Conservation (phyloP, 352 stramenopile genomes). For the Phytophthora crassamura region DNA sequence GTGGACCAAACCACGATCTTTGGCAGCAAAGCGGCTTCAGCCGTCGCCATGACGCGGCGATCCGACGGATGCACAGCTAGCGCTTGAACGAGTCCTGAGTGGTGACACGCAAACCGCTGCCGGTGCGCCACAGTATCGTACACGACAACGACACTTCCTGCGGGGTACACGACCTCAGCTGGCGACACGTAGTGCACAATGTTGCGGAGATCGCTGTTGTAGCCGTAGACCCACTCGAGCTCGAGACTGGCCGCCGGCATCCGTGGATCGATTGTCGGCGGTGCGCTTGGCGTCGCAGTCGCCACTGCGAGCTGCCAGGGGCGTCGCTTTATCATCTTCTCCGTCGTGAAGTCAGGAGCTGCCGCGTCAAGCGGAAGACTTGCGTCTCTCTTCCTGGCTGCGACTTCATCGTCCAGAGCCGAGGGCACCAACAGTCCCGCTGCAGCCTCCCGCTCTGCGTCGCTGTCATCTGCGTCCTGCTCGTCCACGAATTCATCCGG, state of each 20-base stretch:
- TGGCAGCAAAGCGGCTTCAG: slow-evolving; percentile 60
- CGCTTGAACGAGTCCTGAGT: slow-evolving; percentile 66
- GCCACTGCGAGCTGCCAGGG: slow-evolving; percentile 72
- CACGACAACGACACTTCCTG: slow-evolving; percentile 63
- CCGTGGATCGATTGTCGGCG: slow-evolving; percentile 56
- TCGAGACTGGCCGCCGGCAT: slow-evolving; percentile 67
- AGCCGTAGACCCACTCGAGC: slow-evolving; percentile 84
- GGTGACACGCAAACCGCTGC: slow-evolving; percentile 69
- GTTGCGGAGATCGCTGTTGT: slow-evolving; percentile 73
- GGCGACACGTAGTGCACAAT: slow-evolving; percentile 70
- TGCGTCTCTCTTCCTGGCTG: slow-evolving; percentile 51
- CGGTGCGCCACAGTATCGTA: slow-evolving; percentile 80
- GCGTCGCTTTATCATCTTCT: slow-evolving; percentile 39
- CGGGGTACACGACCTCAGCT: slow-evolving; percentile 68
- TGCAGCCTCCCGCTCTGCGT: slow-evolving; percentile 50
- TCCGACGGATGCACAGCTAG: slow-evolving; percentile 65
- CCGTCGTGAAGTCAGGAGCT: slow-evolving; percentile 43
- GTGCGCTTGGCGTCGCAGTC: slow-evolving; percentile 64
- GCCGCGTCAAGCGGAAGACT: slow-evolving; percentile 57
- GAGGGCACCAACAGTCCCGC: slow-evolving; percentile 26
- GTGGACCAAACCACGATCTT: slow-evolving; percentile 79
- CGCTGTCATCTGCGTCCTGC: slow-evolving; percentile 65
- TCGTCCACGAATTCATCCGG: slow-evolving; percentile 57
- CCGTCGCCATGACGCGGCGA: slow-evolving; percentile 58
- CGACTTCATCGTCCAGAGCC: slow-evolving; percentile 26